Percentiles rank a stretch among this genome's conserved stretches.
phyloP scores from a whole-genome alignment of 2,329 filamentous ascomycete genomes.

The Aspergillus calidoustus region DNA sequence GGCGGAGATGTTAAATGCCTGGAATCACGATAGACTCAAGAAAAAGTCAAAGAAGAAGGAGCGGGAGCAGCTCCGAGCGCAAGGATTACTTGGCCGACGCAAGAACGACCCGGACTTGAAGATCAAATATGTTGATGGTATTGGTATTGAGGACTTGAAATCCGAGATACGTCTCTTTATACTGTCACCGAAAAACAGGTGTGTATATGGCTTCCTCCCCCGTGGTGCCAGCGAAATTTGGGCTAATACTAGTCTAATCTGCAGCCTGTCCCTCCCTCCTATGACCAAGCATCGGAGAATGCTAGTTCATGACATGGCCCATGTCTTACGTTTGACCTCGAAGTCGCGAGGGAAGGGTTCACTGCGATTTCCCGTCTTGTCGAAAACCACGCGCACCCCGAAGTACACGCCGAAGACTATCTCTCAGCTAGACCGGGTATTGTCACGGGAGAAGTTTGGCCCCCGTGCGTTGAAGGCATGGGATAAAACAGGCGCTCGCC shows the following conservation, averaged over 20 bases:
- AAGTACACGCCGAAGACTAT: slow-evolving; percentile 63
- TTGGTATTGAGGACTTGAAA: slow-evolving; percentile 71
- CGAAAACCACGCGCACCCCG: slow-evolving; percentile 71
- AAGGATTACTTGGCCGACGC: slow-evolving; percentile 66
- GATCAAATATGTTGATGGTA: slow-evolving; percentile 73
- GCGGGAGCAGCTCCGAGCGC: slow-evolving; percentile 69
- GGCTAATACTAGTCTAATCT: not conserved
- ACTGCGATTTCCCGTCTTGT: slow-evolving; percentile 75
- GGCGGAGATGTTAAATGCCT: slow-evolving; percentile 61
- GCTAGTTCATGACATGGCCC: slow-evolving; percentile 77
- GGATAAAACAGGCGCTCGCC: slow-evolving; percentile 27
- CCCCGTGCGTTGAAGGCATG: slow-evolving; percentile 32
- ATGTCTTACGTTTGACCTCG: slow-evolving; percentile 76
- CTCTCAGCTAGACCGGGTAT: slow-evolving; percentile 46
- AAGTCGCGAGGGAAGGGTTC: slow-evolving; percentile 78
- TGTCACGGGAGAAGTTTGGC: slow-evolving; percentile 41
- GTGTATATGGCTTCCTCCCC: slow-evolving; percentile 35
- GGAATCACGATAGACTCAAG: slow-evolving; percentile 70
- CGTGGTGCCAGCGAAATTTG: not conserved
- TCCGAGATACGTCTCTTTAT: slow-evolving; percentile 76
- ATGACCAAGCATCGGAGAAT: slow-evolving; percentile 82
- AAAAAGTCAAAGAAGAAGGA: slow-evolving; percentile 73
- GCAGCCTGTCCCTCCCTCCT: slow-evolving; percentile 75
- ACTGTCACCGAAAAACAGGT: slow-evolving; percentile 65
- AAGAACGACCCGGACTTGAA: slow-evolving; percentile 63